Evolutionary conservation across 176 grass and related monocot species (phyloP).

Genomic region (Triticum timopheevii): DNA sequence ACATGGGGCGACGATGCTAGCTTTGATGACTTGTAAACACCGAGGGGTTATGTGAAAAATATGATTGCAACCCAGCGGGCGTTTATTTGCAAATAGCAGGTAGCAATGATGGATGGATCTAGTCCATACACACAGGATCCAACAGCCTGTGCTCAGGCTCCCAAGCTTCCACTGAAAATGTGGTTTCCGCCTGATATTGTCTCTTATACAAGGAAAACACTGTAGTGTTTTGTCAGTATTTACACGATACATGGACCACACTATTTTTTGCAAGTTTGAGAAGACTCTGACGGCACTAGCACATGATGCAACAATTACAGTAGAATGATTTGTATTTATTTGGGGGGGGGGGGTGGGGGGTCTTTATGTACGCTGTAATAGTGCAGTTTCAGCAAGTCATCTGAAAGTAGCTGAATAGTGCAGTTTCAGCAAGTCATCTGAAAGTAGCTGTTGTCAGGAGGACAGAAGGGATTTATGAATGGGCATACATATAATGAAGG

Average conservation of each 20-base stretch:
- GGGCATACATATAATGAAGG: conserved; percentile 15
- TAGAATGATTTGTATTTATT: conserved; percentile 37
- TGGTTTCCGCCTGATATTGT: too few relatives aligned
- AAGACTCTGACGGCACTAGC: neutral
- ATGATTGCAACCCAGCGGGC: too few relatives aligned
- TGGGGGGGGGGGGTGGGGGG: too few relatives aligned
- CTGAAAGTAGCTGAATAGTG: neutral
- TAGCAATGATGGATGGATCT: too few relatives aligned
- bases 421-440: conserved; percentile 20
- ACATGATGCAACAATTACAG: neutral
- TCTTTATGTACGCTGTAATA: conserved; percentile 43
- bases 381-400: conserved; percentile 24
- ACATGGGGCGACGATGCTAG: too few relatives aligned
- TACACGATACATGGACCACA: neutral
- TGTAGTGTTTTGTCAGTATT: neutral
- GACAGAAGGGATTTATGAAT: conserved; percentile 9
- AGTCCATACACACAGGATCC: too few relatives aligned
- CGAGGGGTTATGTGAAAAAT: too few relatives aligned
- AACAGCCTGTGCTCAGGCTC: too few relatives aligned
- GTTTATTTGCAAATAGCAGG: too few relatives aligned
- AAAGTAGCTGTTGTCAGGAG: neutral
- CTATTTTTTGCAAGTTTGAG: neutral
- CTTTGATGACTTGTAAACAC: too few relatives aligned
- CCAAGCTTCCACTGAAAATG: too few relatives aligned
- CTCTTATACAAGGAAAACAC: neutral